phyloP scores from a whole-genome alignment of 257 asterid genomes.

The Solanum chilense region DNA sequence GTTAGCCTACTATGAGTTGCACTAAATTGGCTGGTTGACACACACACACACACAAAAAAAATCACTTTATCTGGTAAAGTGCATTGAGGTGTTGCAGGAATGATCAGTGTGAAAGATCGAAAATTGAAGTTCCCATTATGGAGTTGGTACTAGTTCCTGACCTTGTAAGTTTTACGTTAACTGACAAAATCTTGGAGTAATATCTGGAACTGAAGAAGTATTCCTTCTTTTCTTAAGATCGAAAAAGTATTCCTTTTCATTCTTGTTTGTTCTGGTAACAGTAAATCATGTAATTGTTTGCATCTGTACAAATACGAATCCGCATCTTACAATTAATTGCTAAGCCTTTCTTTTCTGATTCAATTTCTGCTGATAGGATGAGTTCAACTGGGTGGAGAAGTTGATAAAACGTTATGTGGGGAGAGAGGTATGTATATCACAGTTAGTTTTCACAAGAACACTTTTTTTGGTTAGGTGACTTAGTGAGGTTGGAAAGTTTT shows the following conservation, averaged over 20 bases:
- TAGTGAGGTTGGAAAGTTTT: neutral
- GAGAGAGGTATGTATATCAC: slow-evolving; percentile 57
- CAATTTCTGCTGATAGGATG: slow-evolving; percentile 32
- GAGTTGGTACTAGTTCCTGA: neutral
- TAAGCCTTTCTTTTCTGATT: neutral
- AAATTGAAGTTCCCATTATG: neutral
- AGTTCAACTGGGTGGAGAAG: slow-evolving; percentile 65
- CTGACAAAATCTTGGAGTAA: neutral
- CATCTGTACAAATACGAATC: neutral
- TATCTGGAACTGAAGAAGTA: neutral
- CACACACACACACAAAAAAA: neutral
- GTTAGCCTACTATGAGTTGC: neutral
- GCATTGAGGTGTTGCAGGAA: neutral
- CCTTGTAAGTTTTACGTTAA: neutral
- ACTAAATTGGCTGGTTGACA: neutral
- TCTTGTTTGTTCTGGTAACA: neutral
- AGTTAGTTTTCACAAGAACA: neutral
- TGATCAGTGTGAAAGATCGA: neutral
- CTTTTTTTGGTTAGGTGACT: neutral
- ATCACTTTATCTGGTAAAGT: neutral
- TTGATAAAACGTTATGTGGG: slow-evolving; percentile 68
- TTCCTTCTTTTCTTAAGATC: neutral
- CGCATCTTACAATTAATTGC: neutral
- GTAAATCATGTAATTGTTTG: neutral
- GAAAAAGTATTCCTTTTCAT: neutral